Base-by-base conservation (phyloP, 106 monocot genomes). In the Chionographis japonica region DNA sequence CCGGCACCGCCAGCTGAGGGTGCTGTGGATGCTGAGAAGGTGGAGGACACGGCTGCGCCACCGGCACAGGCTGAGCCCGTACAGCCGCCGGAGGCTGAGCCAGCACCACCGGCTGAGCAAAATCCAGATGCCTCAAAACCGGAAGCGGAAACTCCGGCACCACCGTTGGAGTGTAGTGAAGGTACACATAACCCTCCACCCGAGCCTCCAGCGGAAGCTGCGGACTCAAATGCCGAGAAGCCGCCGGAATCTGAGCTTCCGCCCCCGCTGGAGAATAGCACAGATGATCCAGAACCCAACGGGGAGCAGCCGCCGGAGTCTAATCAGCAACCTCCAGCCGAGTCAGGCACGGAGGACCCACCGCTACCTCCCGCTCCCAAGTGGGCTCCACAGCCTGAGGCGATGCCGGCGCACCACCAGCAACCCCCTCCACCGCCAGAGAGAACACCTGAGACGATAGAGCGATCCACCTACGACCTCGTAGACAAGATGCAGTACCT, bases 401-500 rank as follows among this genome's bases (percentile, higher is more conserved):
- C 6, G 14, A 54, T 42, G 37, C 35, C 43, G 39, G 39, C 35
- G 18, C 54, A 40, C 6, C 77, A 20, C 18, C 36, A 37, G 41
- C 39, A 37, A 54, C 58, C 13, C 2, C 41, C 61, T 0, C 56
- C 46, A 9, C 0, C 38, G 56, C 41, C 40, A 14, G 46, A 62
- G 55, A 56, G 11, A 6, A 19, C 41, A 11, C 71, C 79, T 4
- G 84, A 68, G 40, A 43, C 56, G 11, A 8, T 85, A 27, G 87
- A 94, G 56, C 81, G 63, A 2, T 80, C 83, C 9, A 61, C 80
- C 20, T 88, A 81, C 58, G 91, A 95, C 61, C 76, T 95, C 12
- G 94, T 95, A 0, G 91, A 95, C 75, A 95, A 95, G 77, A 87
- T 95, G 86, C 83, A 80, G 50, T 95, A 95, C 62, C 64, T 95